Conservation (phyloP, 1,139 yeast species). For the Eremothecium cymbalariae region DNA sequence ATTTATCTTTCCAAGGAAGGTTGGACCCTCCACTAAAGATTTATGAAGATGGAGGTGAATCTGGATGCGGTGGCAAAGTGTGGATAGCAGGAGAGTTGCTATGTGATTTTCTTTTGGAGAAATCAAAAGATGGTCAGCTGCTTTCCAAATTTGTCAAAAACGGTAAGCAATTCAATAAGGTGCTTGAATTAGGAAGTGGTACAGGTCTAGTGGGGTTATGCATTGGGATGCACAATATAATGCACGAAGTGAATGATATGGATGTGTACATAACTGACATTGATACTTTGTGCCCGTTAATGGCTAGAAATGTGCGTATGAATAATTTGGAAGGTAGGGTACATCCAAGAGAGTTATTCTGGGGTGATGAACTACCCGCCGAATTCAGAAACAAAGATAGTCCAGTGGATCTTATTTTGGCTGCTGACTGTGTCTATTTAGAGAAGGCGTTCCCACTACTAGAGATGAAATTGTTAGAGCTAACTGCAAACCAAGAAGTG, state of each 20-base stretch:
- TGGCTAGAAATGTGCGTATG: conserved; percentile 38
- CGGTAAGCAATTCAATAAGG: conserved; percentile 22
- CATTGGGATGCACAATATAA: conserved; percentile 21
- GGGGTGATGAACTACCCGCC: conserved; percentile 41
- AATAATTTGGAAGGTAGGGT: conserved; percentile 35
- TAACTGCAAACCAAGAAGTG: conserved; percentile 29
- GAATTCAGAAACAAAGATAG: conserved; percentile 14
- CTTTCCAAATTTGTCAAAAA: conserved; percentile 11
- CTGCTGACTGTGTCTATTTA: conserved; percentile 51
- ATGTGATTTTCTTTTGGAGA: conserved; percentile 37
- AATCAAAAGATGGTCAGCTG: conserved; percentile 9
- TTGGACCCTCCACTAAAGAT: conserved; percentile 36
- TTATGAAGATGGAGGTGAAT: conserved; percentile 47
- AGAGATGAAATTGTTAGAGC: conserved; percentile 40
- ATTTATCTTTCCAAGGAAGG: conserved; percentile 38
- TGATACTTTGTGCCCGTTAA: conserved; percentile 38
- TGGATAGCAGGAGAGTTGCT: conserved; percentile 53
- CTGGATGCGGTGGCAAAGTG: conserved; percentile 53
- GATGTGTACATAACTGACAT: conserved; percentile 39
- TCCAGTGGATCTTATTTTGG: conserved; percentile 41
- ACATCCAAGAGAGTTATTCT: conserved; percentile 37
- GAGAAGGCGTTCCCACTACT: conserved; percentile 46
- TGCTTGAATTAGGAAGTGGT: conserved; percentile 48
- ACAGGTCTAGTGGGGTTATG: conserved; percentile 46
- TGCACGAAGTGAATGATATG: conserved; percentile 22